A percentile compares a stretch with the other conserved stretches of the same genome.
Evolutionary conservation across 1,284 basidiomycete species (phyloP).

Genomic region (Leccinum subrobustum): DNA sequence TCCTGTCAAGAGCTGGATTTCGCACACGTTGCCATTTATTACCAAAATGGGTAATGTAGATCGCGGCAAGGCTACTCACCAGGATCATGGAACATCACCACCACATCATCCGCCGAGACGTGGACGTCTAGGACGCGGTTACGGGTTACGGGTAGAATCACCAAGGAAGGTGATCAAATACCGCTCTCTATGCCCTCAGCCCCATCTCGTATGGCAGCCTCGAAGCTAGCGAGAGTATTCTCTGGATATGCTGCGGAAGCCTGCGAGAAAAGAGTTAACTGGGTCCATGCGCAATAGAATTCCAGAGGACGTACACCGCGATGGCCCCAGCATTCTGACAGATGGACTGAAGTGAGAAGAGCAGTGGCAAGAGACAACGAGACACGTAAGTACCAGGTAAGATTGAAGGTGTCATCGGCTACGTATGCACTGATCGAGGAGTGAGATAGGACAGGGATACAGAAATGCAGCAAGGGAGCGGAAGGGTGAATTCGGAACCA

Average conservation of each 20-base stretch:
- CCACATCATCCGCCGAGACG: slow-evolving; percentile 85
- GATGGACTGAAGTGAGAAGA: slow-evolving; percentile 3
- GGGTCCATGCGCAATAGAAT: slow-evolving; percentile 6
- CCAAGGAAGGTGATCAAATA: slow-evolving; percentile 47
- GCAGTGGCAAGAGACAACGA: background rate
- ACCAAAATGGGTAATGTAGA: slow-evolving; percentile 23
- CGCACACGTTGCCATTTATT: slow-evolving; percentile 19
- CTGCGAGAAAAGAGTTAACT: slow-evolving; percentile 40
- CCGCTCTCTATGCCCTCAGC: slow-evolving; percentile 95
- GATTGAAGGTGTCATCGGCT: slow-evolving; percentile 21
- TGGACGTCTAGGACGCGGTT: slow-evolving; percentile 79
- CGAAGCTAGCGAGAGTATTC: slow-evolving; percentile 91
- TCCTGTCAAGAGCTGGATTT: slow-evolving; percentile 59
- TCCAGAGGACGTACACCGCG: slow-evolving; percentile 69
- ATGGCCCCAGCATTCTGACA: slow-evolving; percentile 88
- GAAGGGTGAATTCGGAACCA: background rate
- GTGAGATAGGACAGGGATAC: slow-evolving; percentile 1
- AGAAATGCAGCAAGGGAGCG: background rate
- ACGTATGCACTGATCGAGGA: background rate
- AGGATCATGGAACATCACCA: slow-evolving; percentile 96
- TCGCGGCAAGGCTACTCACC: slow-evolving; percentile 45
- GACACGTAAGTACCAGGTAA: slow-evolving; percentile 27
- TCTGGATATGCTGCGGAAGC: slow-evolving; percentile 87
- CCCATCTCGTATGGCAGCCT: slow-evolving; percentile 89
- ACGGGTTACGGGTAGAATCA: slow-evolving; percentile 48